A percentile compares a stretch with the other conserved stretches of the same genome.
Evolutionary conservation across 208 protist genomes (phyloP).

Genomic region (Trypanosoma mega): DNA sequence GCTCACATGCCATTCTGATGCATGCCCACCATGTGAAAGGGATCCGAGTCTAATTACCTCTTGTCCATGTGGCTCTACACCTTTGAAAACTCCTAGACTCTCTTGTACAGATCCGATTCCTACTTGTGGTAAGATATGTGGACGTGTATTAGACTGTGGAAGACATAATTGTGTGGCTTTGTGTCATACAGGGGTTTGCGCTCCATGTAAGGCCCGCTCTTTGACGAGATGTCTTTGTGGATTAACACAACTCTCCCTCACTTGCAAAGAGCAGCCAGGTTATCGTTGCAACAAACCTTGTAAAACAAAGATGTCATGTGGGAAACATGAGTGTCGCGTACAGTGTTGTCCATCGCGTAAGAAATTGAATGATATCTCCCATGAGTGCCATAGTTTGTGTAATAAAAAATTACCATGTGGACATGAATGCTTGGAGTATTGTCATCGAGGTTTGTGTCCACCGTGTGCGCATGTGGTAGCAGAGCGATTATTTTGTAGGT

Average conservation of each 20-base stretch:
- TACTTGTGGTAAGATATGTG: slow-evolving; percentile 52
- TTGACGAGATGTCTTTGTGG: slow-evolving; percentile 53
- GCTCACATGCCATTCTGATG: slow-evolving; percentile 55
- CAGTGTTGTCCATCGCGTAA: slow-evolving; percentile 59
- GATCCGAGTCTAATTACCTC: slow-evolving; percentile 50
- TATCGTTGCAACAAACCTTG: slow-evolving; percentile 59
- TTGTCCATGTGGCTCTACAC: slow-evolving; percentile 56
- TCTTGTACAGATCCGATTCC: slow-evolving; percentile 69
- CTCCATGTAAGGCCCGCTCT: slow-evolving; percentile 37
- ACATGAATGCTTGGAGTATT: slow-evolving; percentile 67
- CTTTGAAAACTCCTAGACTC: slow-evolving; percentile 17
- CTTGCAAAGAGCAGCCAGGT: slow-evolving; percentile 38
- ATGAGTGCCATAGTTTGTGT: slow-evolving; percentile 52
- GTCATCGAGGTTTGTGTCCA: slow-evolving; percentile 63
- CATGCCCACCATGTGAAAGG: slow-evolving; percentile 52
- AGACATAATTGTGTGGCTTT: slow-evolving; percentile 45
- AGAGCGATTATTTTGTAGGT: slow-evolving; percentile 54
- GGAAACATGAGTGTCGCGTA: slow-evolving; percentile 61
- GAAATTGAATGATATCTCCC: slow-evolving; percentile 32
- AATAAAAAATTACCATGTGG: slow-evolving; percentile 67
- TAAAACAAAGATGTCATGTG: slow-evolving; percentile 66
- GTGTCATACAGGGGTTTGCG: slow-evolving; percentile 58
- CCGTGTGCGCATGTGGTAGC: slow-evolving; percentile 57
- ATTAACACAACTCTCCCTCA: slow-evolving; percentile 42
- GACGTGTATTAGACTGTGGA: slow-evolving; percentile 58